A percentile compares a stretch with the other conserved stretches of the same genome.
Evolutionary conservation across 495 filamentous ascomycete species (phyloP).

Genomic region (Talaromyces trachyspermus): DNA sequence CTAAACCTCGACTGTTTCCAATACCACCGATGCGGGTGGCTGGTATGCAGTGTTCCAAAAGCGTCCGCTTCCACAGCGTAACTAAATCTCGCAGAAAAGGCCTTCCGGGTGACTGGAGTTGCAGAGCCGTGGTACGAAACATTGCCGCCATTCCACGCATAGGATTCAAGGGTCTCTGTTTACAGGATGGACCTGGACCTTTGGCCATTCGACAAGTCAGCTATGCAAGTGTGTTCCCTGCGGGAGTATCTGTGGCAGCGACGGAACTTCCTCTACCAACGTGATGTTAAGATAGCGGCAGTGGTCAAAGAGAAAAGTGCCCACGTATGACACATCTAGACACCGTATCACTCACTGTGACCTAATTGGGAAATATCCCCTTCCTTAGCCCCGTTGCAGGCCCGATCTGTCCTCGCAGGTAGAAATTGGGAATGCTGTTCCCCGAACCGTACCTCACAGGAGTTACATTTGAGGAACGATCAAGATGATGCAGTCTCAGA

Average conservation of each 20-base stretch:
- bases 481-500: conserved; percentile 57
- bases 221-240: conserved; percentile 53
- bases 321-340: conserved; percentile 42
- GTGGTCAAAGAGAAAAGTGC: conserved; percentile 42
- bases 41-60: conserved; percentile 72
- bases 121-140: conserved; percentile 56
- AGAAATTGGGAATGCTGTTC: conserved; percentile 75
- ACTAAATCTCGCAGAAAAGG: conserved; percentile 74
- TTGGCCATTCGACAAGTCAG: conserved; percentile 49
- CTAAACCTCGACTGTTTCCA: conserved; percentile 2
- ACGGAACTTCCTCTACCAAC: conserved; percentile 46
- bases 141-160: conserved; percentile 51
- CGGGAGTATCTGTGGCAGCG: conserved; percentile 54
- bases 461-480: conserved; percentile 53
- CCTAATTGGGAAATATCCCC: neutral
- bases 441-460: conserved; percentile 72
- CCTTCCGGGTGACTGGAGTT: conserved; percentile 74
- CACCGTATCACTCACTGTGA: conserved; percentile 17
- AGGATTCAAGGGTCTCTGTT: conserved; percentile 56
- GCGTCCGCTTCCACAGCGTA: conserved; percentile 67
- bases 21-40: conserved; percentile 37
- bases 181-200: conserved; percentile 55
- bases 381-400: conserved; percentile 50
- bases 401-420: conserved; percentile 63
- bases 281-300: conserved; percentile 38